Evolutionary conservation across 1,139 yeast species (phyloP).

Genomic region (Saccharomyces hybrid): DNA sequence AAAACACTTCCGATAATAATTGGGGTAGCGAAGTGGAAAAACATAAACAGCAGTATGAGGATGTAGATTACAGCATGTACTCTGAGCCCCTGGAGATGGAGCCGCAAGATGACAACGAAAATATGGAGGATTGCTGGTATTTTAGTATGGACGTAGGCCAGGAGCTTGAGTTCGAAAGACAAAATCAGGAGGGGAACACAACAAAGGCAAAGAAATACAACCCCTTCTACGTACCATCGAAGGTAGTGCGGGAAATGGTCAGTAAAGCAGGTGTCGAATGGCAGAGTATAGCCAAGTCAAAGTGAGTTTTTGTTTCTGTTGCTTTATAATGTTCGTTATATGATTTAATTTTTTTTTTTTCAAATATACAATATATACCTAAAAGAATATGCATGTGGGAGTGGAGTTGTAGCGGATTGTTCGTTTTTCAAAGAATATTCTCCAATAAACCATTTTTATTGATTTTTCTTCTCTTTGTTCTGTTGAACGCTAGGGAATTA

Average conservation of each 20-base stretch:
- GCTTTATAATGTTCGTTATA: not conserved
- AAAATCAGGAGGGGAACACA: not conserved
- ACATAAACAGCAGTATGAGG: not conserved
- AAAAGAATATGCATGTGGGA: not conserved
- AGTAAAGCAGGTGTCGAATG: not conserved
- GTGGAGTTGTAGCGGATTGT: not conserved
- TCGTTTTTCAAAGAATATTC: not conserved
- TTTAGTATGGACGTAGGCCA: not conserved
- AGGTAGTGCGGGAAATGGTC: not conserved
- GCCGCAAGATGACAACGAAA: not conserved
- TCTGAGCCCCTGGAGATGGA: not conserved
- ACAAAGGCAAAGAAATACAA: not conserved
- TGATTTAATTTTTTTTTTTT: not conserved
- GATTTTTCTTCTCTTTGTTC: conserved; percentile 6
- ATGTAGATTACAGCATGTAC: not conserved
- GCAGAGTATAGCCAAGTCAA: not conserved
- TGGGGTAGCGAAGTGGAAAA: not conserved
- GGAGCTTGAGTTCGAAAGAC: not conserved
- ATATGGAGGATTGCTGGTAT: not conserved
- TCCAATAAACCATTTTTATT: not conserved
- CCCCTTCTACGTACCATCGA: not conserved
- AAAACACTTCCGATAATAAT: not conserved
- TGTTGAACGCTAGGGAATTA: conserved; percentile 14
- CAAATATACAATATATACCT: not conserved
- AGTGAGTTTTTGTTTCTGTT: not conserved